A percentile compares a stretch with the other conserved stretches of the same genome.
Evolutionary conservation across 2,329 filamentous ascomycete species (phyloP).

Genomic region (Clonostachys sp.): DNA sequence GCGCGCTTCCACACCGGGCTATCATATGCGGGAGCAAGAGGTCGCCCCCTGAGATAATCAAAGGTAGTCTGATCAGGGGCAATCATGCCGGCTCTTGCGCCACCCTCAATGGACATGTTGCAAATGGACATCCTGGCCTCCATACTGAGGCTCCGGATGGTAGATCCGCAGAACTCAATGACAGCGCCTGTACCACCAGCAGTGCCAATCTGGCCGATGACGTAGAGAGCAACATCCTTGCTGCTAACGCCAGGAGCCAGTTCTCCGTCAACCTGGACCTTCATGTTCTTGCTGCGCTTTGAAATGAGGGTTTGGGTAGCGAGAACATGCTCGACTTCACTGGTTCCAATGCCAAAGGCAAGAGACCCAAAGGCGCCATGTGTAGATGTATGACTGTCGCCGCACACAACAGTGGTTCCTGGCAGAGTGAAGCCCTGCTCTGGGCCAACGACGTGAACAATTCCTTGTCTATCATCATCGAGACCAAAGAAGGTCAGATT

Average conservation of each 20-base stretch:
- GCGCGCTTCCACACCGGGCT: conserved; percentile 89
- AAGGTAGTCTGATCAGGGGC: conserved; percentile 93
- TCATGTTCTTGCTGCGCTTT: conserved; percentile 97
- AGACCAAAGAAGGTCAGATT: conserved; percentile 96
- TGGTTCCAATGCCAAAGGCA: conserved; percentile 95
- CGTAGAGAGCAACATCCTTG: conserved; percentile 91
- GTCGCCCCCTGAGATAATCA: conserved; percentile 88
- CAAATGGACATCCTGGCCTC: conserved; percentile 99
- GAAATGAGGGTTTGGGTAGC: conserved; percentile 95
- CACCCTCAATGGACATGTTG: conserved; percentile 98
- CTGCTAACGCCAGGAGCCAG: conserved; percentile 88
- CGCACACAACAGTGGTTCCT: conserved; percentile 93
- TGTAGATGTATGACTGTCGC: conserved; percentile 96
- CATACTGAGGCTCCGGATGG: conserved; percentile 86
- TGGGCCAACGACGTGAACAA: conserved; percentile 96
- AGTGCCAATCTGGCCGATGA: conserved; percentile 90
- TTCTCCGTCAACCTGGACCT: conserved; percentile 89
- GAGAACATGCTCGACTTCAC: conserved; percentile 93
- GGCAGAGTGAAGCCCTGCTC: conserved; percentile 98
- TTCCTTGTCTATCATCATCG: conserved; percentile 93
- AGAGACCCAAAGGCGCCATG: conserved; percentile 94
- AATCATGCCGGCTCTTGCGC: conserved; percentile 93
- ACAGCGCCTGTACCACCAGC: conserved; percentile 92
- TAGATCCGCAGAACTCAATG: conserved; percentile 95
- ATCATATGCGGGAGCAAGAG: conserved; percentile 79